Percentiles rank a stretch among this genome's conserved stretches.
Conservation (phyloP, 345 rosid genomes). For the Boechera divaricarpa region DNA sequence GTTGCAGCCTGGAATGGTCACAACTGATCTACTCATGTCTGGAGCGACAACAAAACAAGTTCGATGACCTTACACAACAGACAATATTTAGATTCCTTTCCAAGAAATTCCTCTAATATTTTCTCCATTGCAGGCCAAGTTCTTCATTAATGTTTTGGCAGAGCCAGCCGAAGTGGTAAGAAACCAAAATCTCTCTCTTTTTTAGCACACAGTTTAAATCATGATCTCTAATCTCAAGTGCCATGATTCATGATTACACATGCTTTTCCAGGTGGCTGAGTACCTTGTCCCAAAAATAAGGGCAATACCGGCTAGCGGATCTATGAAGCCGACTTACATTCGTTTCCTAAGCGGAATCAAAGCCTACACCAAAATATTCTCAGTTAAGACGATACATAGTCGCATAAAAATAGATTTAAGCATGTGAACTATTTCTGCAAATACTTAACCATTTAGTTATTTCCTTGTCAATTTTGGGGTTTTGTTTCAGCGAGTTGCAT, state of each 20-base stretch:
- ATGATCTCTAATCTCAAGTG: background rate
- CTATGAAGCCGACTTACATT: constrained; percentile 78
- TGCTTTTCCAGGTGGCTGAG: constrained; percentile 72
- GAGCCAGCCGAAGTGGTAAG: constrained; percentile 98
- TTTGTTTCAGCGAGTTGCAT: constrained; percentile 77
- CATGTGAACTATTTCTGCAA: background rate
- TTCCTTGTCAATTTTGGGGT: constrained; percentile 17
- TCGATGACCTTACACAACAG: constrained; percentile 11
- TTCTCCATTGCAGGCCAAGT: constrained; percentile 82
- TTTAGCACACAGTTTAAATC: background rate
- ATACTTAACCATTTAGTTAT: constrained; percentile 11
- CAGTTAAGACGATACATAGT: constrained; percentile 53
- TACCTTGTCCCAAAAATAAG: constrained; percentile 89
- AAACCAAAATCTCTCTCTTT: constrained; percentile 12
- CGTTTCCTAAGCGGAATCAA: constrained; percentile 87
- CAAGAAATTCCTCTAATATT: constrained; percentile 22
- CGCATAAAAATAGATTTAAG: background rate
- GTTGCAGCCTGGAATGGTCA: constrained; percentile 97
- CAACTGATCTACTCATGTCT: constrained; percentile 97
- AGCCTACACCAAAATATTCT: constrained; percentile 93
- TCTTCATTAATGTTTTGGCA: constrained; percentile 94
- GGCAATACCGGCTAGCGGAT: constrained; percentile 72
- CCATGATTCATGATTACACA: constrained; percentile 4
- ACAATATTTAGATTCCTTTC: background rate
- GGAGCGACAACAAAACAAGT: constrained; percentile 99